These are phyloP conservation scores for Dactylellina sp. DNA, from an alignment of 2,329 filamentous ascomycete genomes.

Conservation along the genomic window DNA sequence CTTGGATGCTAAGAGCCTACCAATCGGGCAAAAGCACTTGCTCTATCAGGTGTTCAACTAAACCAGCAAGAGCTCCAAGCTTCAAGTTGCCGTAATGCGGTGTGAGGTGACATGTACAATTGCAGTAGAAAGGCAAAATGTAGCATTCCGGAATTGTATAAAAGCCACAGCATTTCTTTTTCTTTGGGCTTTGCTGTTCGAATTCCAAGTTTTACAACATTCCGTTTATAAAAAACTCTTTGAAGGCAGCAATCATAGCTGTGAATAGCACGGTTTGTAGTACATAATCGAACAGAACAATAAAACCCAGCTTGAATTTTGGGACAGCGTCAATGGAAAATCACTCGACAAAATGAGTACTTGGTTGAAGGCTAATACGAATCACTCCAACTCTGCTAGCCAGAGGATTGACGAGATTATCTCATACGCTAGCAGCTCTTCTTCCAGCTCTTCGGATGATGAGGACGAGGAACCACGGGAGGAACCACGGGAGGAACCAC, in stretches of 20 bases:
- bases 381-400: constrained; percentile 16
- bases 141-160: constrained; percentile 12
- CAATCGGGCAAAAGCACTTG: constrained; percentile 38
- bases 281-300: too few species aligned
- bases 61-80: constrained; percentile 10
- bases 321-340: constrained; percentile 1
- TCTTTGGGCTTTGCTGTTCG: neutral
- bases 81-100: constrained; percentile 2
- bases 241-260: too few species aligned
- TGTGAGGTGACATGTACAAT: constrained; percentile 10
- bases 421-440: constrained; percentile 35
- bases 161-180: neutral
- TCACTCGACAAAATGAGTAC: constrained; percentile 25
- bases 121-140: neutral
- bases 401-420: constrained; percentile 10
- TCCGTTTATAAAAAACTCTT: constrained; percentile 7
- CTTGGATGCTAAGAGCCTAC: constrained; percentile 4
- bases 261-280: too few species aligned
- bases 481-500: too few species aligned
- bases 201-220: neutral
- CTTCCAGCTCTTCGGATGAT: constrained; percentile 14
- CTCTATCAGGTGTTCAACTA: constrained; percentile 15
- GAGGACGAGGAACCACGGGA: constrained; percentile 30
- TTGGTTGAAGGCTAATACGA: constrained; percentile 40
- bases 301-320: too few species aligned